A percentile compares a stretch with the other conserved stretches of the same genome.
These are phyloP conservation scores for Curvularia sp. DNA, from an alignment of 2,329 filamentous ascomycete genomes.

Conservation along the genomic window DNA sequence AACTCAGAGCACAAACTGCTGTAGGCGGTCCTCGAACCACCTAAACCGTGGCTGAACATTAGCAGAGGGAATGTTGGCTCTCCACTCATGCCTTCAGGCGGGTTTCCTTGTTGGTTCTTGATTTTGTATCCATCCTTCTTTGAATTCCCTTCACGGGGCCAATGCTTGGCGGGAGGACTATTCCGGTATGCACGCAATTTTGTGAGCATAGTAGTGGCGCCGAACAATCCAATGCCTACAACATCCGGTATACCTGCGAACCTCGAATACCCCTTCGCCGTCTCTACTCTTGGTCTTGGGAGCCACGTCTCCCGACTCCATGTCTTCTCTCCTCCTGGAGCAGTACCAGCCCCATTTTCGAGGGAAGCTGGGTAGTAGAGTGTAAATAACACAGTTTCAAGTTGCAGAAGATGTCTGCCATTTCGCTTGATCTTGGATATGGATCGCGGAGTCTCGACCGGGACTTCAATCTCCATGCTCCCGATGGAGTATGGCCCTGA, in stretches of 20 bases:
- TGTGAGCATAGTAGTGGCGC: conserved; percentile 67
- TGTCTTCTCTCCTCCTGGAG: conserved; percentile 52
- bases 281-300: conserved; percentile 63
- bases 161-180: conserved; percentile 63
- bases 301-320: conserved; percentile 68
- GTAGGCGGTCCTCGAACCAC: conserved; percentile 69
- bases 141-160: conserved; percentile 56
- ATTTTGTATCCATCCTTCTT: conserved; percentile 51
- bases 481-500: conserved; percentile 60
- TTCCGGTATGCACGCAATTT: conserved; percentile 71
- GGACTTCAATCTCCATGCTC: conserved; percentile 64
- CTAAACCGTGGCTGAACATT: conserved; percentile 71
- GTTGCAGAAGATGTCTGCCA: conserved; percentile 57
- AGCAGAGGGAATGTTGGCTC: conserved; percentile 66
- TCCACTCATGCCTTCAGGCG: conserved; percentile 41
- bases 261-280: conserved; percentile 68
- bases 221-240: conserved; percentile 61
- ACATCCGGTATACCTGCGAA: conserved; percentile 62
- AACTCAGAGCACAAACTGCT: conserved; percentile 70
- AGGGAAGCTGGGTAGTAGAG: conserved; percentile 70
- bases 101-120: conserved; percentile 53
- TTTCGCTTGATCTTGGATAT: conserved; percentile 61
- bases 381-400: conserved; percentile 68
- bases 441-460: conserved; percentile 55
- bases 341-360: conserved; percentile 49